Evolutionary conservation across 2,329 filamentous ascomycete genomes (phyloP).

Genomic region (Ciborinia camelliae): DNA sequence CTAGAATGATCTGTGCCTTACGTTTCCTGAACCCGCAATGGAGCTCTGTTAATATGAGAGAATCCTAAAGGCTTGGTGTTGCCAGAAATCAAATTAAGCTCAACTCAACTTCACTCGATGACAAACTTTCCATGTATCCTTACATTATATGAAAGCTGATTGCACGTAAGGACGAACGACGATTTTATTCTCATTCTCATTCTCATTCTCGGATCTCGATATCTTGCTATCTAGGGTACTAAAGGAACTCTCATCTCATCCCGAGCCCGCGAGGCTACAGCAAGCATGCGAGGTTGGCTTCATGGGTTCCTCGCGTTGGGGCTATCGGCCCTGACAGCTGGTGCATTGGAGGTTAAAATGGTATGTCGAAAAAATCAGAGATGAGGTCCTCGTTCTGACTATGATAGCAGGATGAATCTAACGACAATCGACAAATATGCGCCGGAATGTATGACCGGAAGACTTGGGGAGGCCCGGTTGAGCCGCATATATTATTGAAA

Average conservation of each 20-base stretch:
- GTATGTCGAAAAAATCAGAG: conserved; percentile 40
- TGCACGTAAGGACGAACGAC: neutral
- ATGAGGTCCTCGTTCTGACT: conserved; percentile 22
- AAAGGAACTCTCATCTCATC: conserved; percentile 1
- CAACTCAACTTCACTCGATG: neutral
- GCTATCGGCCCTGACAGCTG: conserved; percentile 52
- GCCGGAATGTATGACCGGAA: conserved; percentile 88
- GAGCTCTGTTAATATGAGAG: conserved; percentile 1
- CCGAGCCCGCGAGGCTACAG: conserved; percentile 30
- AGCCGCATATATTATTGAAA: conserved; percentile 85
- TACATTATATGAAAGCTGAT: neutral
- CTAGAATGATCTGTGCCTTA: conserved; percentile 14
- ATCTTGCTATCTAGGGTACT: neutral
- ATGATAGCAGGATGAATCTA: conserved; percentile 62
- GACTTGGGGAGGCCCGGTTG: conserved; percentile 81
- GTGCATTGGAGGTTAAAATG: conserved; percentile 56
- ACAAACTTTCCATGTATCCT: neutral
- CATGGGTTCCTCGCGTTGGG: conserved; percentile 50
- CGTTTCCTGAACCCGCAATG: conserved; percentile 14
- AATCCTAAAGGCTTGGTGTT: neutral
- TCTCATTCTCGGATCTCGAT: conserved; percentile 10
- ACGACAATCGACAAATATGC: conserved; percentile 78
- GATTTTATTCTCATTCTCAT: no score
- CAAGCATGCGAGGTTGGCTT: conserved; percentile 54
- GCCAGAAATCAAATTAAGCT: conserved; percentile 12